Percentiles rank a stretch among this genome's conserved stretches.
Conservation (phyloP, 2,329 filamentous ascomycete genomes). For the Curvularia hawaiiensis region DNA sequence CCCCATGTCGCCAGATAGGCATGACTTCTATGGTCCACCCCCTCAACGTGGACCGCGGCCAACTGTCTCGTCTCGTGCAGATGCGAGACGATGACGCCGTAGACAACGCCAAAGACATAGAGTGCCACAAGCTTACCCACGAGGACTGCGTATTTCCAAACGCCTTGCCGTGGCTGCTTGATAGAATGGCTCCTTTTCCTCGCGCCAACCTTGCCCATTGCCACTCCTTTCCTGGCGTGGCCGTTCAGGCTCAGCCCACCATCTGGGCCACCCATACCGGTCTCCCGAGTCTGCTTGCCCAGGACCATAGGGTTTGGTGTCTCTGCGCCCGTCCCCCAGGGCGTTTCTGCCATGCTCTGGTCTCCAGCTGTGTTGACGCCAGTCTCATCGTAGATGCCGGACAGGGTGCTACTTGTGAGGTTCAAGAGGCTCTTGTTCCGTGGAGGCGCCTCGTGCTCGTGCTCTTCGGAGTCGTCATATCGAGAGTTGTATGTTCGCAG, state of each 20-base stretch:
- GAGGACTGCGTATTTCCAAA: conserved; percentile 58
- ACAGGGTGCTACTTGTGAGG: conserved; percentile 85
- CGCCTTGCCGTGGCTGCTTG: conserved; percentile 22
- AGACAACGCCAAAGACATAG: conserved; percentile 79
- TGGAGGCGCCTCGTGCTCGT: conserved; percentile 43
- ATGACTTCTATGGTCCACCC: conserved; percentile 62
- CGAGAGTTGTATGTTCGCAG: conserved; percentile 37
- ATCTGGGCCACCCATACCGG: conserved; percentile 33
- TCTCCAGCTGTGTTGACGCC: conserved; percentile 23
- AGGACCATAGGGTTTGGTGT: conserved; percentile 58
- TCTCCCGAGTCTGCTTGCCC: conserved; percentile 27
- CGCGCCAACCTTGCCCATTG: conserved; percentile 3
- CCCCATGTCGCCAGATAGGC: conserved; percentile 83
- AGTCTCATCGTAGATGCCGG: conserved; percentile 78
- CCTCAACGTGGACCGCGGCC: conserved; percentile 65
- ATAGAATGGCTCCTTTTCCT: conserved; percentile 10
- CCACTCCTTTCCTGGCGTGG: conserved; percentile 17
- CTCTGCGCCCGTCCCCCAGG: conserved; percentile 79
- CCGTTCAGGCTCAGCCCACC: conserved; percentile 33
- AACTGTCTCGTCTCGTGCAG: conserved; percentile 73
- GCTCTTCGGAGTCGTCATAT: conserved; percentile 28
- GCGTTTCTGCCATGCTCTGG: conserved; percentile 65
- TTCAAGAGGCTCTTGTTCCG: conserved; percentile 82
- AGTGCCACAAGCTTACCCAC: conserved; percentile 66
- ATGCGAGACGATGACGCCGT: conserved; percentile 80